phyloP scores from a whole-genome alignment of 164 flowering plant species.

The Aristolochia fimbriata region DNA sequence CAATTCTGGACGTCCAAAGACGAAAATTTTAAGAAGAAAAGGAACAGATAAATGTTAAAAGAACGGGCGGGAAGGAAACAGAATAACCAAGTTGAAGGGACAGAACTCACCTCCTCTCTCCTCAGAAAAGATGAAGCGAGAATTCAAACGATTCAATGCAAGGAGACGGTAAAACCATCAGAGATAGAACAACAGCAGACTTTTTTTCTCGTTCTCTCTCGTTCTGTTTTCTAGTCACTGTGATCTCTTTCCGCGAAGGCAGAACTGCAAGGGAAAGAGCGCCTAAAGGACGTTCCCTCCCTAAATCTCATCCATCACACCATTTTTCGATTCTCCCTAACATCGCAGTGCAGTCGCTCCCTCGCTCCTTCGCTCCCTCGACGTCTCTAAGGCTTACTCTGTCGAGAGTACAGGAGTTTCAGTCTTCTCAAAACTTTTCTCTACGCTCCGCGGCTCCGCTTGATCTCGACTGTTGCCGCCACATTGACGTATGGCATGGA shows the following conservation, averaged over 20 bases:
- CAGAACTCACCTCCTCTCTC: background rate
- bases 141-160: background rate
- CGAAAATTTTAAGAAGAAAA: background rate
- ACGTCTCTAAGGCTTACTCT: too few relatives aligned
- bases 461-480: too few relatives aligned
- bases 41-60: background rate
- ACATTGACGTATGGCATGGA: too few relatives aligned
- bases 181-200: background rate
- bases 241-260: background rate
- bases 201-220: background rate
- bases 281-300: slow-evolving; percentile 3
- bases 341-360: background rate
- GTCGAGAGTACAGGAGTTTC: too few relatives aligned
- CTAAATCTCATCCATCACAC: background rate
- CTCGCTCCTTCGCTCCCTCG: too few relatives aligned
- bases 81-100: background rate
- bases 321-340: background rate
- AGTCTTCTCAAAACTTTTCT: too few relatives aligned
- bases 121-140: background rate
- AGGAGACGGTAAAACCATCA: background rate
- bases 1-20: background rate
- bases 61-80: background rate
- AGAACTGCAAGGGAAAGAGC: background rate
- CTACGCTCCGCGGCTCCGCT: too few relatives aligned
- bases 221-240: background rate